Evolutionary conservation across 2,329 filamentous ascomycete species (phyloP).

Genomic region (Venturia effusa): DNA sequence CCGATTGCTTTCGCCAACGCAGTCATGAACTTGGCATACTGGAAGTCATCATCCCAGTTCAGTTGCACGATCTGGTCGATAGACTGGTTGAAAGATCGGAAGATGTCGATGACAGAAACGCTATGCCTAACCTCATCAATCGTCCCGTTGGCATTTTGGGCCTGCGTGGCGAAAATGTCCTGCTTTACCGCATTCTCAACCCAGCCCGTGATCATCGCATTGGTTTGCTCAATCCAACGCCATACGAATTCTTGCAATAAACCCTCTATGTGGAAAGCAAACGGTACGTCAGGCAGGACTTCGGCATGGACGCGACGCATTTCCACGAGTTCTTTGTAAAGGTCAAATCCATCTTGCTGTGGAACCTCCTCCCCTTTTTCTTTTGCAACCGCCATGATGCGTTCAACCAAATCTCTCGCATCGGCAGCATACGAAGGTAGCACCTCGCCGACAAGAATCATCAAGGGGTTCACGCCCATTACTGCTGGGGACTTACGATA

Average conservation of each 20-base stretch:
- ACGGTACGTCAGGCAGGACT: conserved; percentile 34
- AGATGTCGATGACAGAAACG: conserved; percentile 85
- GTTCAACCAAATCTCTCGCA: conserved; percentile 69
- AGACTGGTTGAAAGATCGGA: conserved; percentile 85
- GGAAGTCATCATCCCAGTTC: conserved; percentile 86
- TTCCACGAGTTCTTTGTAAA: conserved; percentile 80
- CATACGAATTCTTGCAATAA: conserved; percentile 87
- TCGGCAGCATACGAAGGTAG: conserved; percentile 88
- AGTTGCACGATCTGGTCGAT: conserved; percentile 78
- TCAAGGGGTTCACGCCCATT: conserved; percentile 61
- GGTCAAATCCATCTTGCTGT: conserved; percentile 83
- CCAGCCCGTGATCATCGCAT: conserved; percentile 68
- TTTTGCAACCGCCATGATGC: conserved; percentile 65
- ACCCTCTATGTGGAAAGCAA: conserved; percentile 80
- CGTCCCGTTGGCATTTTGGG: conserved; percentile 50
- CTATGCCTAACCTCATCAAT: conserved; percentile 82
- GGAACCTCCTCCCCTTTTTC: conserved; percentile 64
- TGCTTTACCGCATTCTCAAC: conserved; percentile 87
- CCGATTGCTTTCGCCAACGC: conserved; percentile 77
- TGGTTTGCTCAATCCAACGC: conserved; percentile 81
- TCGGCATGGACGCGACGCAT: conserved; percentile 65
- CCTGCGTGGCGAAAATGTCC: conserved; percentile 68
- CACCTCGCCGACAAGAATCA: conserved; percentile 68
- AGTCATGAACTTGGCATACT: conserved; percentile 96
- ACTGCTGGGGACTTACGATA: conserved; percentile 82